A percentile compares a stretch with the other conserved stretches of the same genome.
Evolutionary conservation across 1,284 basidiomycete species (phyloP).

Genomic region (Moesziomyces sp.): DNA sequence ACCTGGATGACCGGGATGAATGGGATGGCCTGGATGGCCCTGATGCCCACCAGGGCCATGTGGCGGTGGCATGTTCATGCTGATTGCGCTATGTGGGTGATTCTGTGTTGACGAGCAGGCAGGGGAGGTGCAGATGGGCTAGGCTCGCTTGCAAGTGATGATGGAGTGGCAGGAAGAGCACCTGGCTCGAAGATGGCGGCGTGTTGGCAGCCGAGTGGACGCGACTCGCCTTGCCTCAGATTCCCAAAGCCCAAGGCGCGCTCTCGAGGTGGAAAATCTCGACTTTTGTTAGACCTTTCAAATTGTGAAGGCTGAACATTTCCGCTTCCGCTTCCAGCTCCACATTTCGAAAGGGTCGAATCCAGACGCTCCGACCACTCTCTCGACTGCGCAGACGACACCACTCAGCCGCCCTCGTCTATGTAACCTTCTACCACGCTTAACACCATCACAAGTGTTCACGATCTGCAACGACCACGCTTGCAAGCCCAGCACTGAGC

Average conservation of each 20-base stretch:
- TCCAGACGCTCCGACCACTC: neutral
- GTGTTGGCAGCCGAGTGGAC: too few relatives aligned
- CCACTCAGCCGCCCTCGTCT: too few relatives aligned
- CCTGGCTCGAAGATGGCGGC: neutral
- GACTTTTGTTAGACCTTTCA: neutral
- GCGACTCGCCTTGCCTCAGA: constrained; percentile 7
- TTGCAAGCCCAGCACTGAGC: too few relatives aligned
- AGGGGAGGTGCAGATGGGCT: neutral
- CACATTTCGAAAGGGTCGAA: neutral
- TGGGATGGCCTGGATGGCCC: constrained; percentile 1
- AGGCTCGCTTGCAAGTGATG: constrained; percentile 1
- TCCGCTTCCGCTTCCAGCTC: neutral
- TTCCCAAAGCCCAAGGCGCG: neutral
- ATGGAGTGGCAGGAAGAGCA: constrained; percentile 3
- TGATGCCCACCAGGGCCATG: constrained; percentile 26
- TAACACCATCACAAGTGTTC: neutral
- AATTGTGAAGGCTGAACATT: neutral
- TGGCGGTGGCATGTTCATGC: constrained; percentile 49
- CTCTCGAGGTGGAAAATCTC: neutral
- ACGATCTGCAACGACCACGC: neutral
- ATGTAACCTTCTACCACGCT: neutral
- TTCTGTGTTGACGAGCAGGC: neutral
- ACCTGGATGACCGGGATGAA: constrained; percentile 5
- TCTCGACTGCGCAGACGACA: neutral
- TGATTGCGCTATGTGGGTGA: neutral